Evolutionary conservation across 192 early-diverging fungal species (phyloP), one percentile per base, ranked within the genome.

Genomic region (Chytriomyces sp.): DNA sequence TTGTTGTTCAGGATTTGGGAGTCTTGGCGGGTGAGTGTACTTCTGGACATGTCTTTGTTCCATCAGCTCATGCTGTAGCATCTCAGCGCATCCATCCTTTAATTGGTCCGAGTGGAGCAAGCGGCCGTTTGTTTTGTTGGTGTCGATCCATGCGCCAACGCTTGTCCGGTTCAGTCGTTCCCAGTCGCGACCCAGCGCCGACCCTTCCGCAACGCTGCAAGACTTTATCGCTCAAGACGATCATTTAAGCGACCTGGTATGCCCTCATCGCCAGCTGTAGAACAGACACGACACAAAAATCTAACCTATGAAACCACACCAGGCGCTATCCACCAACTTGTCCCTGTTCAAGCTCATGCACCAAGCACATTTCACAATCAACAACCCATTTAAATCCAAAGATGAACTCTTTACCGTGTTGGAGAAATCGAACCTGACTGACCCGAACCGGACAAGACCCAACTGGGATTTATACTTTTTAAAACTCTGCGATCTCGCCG

Each of bases 391-490:
- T 64, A 10, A 5, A 67, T 80, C n/a, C 76, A 82, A 57, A 70
- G 83, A 60, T 80, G 86, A 50, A 66, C 75, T 86, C 50, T 67
- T 82, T 67, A 45, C 75, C n/a, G 57, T 57, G 0, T 60, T 83
- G 16, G 24, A 47, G 13, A 26, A 47, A 8, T 11, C 26, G 1
- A 82, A 93, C 35, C 83, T 98, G 60, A 82, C 84, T 28, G 89
- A 96, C 69, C 77, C 79, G 9, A 92, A 96, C 70, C 84, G 94
- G 10, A 82, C 96, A 43, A 86, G 98, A 26, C 98, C 98, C 11
- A 59, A 49, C 65, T 91, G 97, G 97, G 98, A 99, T 86, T 93
- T 92, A 0, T 99, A 99, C 79, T 99, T 98, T 83, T 97, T 99
- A 93, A 86, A 91, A 28, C 81, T 99, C 20, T 95, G 95, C 5